Conservation (phyloP, 2,329 filamentous ascomycete species). For the Ascochyta koolunga region DNA sequence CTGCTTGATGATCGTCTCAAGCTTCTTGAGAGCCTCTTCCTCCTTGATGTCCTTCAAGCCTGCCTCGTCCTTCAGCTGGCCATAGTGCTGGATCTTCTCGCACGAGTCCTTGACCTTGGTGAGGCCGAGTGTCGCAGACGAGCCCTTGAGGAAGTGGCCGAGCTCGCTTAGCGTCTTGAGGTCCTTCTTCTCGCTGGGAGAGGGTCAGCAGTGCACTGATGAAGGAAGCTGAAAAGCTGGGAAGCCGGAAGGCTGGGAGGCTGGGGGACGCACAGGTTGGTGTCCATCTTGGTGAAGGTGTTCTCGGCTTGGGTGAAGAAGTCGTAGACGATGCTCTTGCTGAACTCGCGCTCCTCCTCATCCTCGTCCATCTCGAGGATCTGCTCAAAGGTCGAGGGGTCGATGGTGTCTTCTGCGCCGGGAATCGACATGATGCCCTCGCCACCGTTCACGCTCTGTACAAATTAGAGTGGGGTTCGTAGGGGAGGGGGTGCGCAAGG, state of each 20-base stretch:
- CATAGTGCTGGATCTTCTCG: constrained; percentile 95
- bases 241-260: not conserved
- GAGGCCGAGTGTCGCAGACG: constrained; percentile 90
- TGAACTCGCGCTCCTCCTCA: constrained; percentile 84
- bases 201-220: constrained; percentile 6
- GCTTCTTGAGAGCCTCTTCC: constrained; percentile 68
- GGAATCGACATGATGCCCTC: constrained; percentile 53
- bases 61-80: constrained; percentile 79
- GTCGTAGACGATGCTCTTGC: constrained; percentile 82
- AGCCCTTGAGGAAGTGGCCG: constrained; percentile 97
- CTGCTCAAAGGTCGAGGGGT: constrained; percentile 82
- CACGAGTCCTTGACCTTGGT: constrained; percentile 90
- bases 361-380: constrained; percentile 99
- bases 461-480: constrained; percentile 16
- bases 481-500: constrained; percentile 3
- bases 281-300: constrained; percentile 86
- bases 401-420: constrained; percentile 77
- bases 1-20: constrained; percentile 70
- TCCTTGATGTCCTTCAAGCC: constrained; percentile 71
- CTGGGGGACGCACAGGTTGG: constrained; percentile 72
- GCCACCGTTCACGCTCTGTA: constrained; percentile 32
- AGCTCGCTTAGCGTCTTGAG: constrained; percentile 78
- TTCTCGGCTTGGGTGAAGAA: constrained; percentile 91
- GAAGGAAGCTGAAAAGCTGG: not conserved
- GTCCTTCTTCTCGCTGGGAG: constrained; percentile 67